Base-by-base conservation (phyloP, 2,329 filamentous ascomycete genomes). In the Alternaria arborescens region DNA sequence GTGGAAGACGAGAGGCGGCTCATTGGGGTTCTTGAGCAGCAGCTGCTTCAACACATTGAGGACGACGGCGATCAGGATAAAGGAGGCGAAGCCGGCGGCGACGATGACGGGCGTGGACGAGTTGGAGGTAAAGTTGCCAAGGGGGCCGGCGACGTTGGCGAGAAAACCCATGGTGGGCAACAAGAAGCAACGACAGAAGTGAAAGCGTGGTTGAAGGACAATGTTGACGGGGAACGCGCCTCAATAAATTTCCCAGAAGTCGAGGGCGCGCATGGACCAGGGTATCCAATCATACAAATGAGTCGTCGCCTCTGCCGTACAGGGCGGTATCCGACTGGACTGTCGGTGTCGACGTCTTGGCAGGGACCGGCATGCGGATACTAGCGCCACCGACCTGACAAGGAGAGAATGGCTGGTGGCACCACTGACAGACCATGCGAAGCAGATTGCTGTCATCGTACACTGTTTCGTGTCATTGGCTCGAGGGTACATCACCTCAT, bases 11-110 rank as follows among this genome's bases (percentile, higher is more conserved):
- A 89, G 71, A 0, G 87, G 87, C 18, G 84, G 84, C 66, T 84
- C 82, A 56, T 93, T 91, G 52, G 90, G 87, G 71, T 93, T 94
- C 82, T 88, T 91, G 82, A 93, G 88, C 64, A 97, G 82, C 58
- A 96, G 71, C 81, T 98, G 94, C 65, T 85, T 85, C 69, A 92
- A 74, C 67, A 98, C 89, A 79, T 98, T 97, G 82, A 94, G 74
- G 61, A 91, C 76, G 58, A 97, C 86, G 18, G 88, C 79, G 43
- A 87, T 70, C 30, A 81, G 77, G 66, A 87, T 69, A 73, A 87
- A 81, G 66, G 82, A 79, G 68, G 80, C 71, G 61, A 84, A 69
- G 52, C 75, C 82, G 47, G 82, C 71, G 36, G 77, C 74, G 55
- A 79, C 71, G 55, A 87, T 73, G 47, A 82, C 78, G 74, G 81